Percentiles rank a stretch among this genome's conserved stretches.
These are phyloP conservation scores for Melampsora americana DNA, from an alignment of 1,284 basidiomycete genomes.

Conservation along the genomic window DNA sequence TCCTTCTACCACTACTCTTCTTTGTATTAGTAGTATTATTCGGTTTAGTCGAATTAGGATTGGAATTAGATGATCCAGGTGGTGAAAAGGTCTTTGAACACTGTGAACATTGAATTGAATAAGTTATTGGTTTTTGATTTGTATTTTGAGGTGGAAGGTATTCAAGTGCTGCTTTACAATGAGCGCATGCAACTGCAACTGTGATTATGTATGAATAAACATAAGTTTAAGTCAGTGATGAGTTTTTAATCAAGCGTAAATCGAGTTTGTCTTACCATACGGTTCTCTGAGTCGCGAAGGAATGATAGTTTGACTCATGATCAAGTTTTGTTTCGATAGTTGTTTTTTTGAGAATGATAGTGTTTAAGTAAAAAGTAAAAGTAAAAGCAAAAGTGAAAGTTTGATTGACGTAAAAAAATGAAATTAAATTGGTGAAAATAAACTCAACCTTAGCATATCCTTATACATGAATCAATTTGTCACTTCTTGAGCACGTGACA, in stretches of 20 bases:
- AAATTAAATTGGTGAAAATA: no score
- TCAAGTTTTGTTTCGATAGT: no score
- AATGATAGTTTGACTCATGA: slow-evolving; percentile 36
- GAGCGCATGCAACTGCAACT: slow-evolving; percentile 38
- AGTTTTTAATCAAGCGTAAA: not conserved
- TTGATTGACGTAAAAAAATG: no score
- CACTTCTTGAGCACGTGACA: no score
- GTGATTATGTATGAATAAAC: not conserved
- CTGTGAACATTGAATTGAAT: slow-evolving; percentile 23
- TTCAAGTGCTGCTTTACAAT: slow-evolving; percentile 41
- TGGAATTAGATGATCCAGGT: slow-evolving; percentile 4
- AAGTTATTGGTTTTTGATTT: not conserved
- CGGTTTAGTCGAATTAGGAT: not conserved
- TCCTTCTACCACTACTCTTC: slow-evolving; percentile 58
- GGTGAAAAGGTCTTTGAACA: slow-evolving; percentile 35
- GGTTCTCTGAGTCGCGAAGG: slow-evolving; percentile 28
- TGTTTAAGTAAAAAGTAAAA: no score
- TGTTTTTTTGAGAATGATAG: no score
- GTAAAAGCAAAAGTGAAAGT: no score
- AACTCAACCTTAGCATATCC: no score
- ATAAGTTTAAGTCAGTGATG: not conserved
- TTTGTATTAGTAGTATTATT: slow-evolving; percentile 8
- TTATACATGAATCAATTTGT: no score
- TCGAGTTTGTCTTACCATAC: slow-evolving; percentile 31
- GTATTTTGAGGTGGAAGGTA: slow-evolving; percentile 19